Conservation (phyloP, 768 basidiomycete genomes). For the Butyriboletus loyo region DNA sequence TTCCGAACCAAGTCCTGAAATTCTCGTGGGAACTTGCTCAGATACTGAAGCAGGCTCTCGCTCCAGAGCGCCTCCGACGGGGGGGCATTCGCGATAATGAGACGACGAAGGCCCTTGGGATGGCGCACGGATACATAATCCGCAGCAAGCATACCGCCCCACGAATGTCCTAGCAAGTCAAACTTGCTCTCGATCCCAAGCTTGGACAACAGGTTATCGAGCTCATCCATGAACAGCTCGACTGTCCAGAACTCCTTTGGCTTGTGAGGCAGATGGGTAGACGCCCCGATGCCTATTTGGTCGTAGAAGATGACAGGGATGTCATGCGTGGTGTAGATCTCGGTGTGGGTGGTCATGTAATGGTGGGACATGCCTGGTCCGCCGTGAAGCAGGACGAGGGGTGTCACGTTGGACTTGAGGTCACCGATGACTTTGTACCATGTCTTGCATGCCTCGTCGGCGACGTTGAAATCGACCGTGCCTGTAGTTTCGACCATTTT, state of each 20-base stretch:
- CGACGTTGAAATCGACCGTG: constrained; percentile 17
- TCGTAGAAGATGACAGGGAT: constrained; percentile 49
- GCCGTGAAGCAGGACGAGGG: constrained; percentile 43
- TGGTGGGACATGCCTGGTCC: constrained; percentile 34
- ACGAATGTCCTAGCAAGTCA: constrained; percentile 51
- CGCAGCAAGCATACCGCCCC: constrained; percentile 51
- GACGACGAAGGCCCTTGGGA: constrained; percentile 34
- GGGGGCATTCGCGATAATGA: constrained; percentile 33
- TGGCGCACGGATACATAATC: constrained; percentile 39
- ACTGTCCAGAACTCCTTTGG: constrained; percentile 40
- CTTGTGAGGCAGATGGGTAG: constrained; percentile 42
- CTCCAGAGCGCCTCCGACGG: constrained; percentile 27
- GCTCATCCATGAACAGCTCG: no score
- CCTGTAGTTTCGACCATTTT: constrained; percentile 11
- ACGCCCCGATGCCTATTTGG: constrained; percentile 43
- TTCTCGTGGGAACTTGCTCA: constrained; percentile 27
- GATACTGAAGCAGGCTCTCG: constrained; percentile 20
- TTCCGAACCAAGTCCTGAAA: constrained; percentile 23
- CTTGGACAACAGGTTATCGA: constrained; percentile 44
- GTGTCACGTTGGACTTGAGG: constrained; percentile 17
- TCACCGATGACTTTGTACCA: no score
- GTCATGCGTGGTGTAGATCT: no score
- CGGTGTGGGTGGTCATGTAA: constrained; percentile 35
- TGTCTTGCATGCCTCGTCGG: no score
- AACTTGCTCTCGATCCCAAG: constrained; percentile 40